Evolutionary conservation across 164 flowering plant genomes (phyloP), one percentile per base, ranked within the genome.

Genomic region (Vitis labrusca): DNA sequence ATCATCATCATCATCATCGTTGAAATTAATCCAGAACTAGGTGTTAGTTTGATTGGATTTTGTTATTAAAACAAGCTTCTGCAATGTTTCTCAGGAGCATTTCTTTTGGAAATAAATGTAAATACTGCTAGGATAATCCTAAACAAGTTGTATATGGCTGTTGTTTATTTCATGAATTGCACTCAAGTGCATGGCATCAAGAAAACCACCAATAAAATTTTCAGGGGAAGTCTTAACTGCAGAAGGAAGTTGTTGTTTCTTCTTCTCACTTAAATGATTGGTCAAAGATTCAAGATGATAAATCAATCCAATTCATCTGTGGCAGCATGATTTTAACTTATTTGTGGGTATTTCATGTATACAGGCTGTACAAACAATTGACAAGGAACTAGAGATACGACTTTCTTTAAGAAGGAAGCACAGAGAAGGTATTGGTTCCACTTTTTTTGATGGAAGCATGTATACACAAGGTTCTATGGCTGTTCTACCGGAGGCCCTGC

Each of bases 291-390:
- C 8, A 53, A 53, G 14, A 53, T 53, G 56, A 51, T 13, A 14
- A 5, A 53, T 5, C 56, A 13, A 12, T 53, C n/a, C n/a, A 13
- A 13, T 53, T 53, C 10, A 14, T 53, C n/a, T 6, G n/a, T 53
- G 14, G 56, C 56, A 53, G n/a, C n/a, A 53, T 53, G 56, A 53
- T 65, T 60, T 48, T 47, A 5, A 47, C 10, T 11, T 63, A 3
- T 63, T 68, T 58, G 63, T 16, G 48, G 44, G 54, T 61, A 27
- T 16, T 30, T 32, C 12, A 47, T 54, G 10, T 62, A n/a, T 63
- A 17, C 77, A 96, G 99, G 99, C 98, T 10, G 65, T 88, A 59
- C 92, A 91, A 83, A 83, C 91, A 27, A 89, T 96, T 78, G 98
- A 93, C 81, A 88, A 83, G 54, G 97, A 93, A 78, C 89, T 96